Conservation (phyloP, 2,329 filamentous ascomycete species). For the Emergomyces pasteurianus region DNA sequence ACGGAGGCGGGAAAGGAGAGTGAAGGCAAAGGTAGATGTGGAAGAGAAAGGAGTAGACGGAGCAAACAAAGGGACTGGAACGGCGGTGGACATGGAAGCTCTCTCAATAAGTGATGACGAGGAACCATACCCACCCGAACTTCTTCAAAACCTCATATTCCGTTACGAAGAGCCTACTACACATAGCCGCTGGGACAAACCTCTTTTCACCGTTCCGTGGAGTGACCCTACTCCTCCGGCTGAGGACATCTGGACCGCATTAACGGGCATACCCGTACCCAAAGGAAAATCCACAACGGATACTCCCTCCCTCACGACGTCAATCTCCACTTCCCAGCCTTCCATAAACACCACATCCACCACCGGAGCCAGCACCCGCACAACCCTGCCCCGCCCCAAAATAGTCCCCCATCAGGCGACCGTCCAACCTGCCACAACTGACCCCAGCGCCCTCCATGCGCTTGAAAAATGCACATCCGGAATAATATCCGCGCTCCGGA, state of each 20-base stretch:
- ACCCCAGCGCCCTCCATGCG: conserved; percentile 30
- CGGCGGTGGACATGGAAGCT: not conserved
- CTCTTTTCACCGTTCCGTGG: conserved; percentile 50
- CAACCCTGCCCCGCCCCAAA: conserved; percentile 12
- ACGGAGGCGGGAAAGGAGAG: conserved; percentile 9
- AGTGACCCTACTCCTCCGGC: conserved; percentile 44
- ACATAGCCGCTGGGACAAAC: conserved; percentile 54
- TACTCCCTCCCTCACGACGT: conserved; percentile 9
- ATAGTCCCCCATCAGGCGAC: conserved; percentile 30
- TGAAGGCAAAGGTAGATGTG: conserved; percentile 1
- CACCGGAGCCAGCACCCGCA: not conserved
- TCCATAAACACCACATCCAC: conserved; percentile 7
- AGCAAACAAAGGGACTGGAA: not conserved
- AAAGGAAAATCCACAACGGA: conserved; percentile 8
- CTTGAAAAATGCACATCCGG: conserved; percentile 33
- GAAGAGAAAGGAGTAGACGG: not conserved
- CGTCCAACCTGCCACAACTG: conserved; percentile 27
- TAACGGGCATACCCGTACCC: conserved; percentile 29
- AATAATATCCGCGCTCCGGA: conserved; percentile 30
- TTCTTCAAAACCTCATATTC: conserved; percentile 53
- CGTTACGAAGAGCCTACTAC: conserved; percentile 57
- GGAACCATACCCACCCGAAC: conserved; percentile 40
- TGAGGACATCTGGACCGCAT: conserved; percentile 49
- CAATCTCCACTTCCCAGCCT: conserved; percentile 4
- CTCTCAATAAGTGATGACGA: conserved; percentile 14